Evolutionary conservation across 192 early-diverging fungal genomes (phyloP).

Genomic region (Dissophora ornata): DNA sequence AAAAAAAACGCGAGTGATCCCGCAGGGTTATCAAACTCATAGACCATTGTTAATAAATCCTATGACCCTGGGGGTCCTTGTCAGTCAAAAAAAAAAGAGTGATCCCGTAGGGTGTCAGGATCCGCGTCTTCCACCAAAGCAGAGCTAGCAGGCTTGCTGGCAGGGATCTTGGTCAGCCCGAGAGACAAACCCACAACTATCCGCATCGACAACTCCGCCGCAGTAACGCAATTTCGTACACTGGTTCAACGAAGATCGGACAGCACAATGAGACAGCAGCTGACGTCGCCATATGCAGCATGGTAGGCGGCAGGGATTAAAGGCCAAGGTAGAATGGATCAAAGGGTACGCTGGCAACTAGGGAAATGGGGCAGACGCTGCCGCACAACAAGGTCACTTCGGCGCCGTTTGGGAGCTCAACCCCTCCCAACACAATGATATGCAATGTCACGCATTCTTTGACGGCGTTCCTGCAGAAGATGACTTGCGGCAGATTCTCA

Average conservation of each 20-base stretch:
- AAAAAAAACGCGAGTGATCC: no score
- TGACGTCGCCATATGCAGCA: constrained; percentile 3
- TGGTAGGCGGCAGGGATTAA: constrained; percentile 11
- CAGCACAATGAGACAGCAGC: background rate
- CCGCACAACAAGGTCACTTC: background rate
- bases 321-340: constrained; percentile 10
- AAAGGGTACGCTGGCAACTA: background rate
- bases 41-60: no score
- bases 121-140: constrained; percentile 5
- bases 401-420: constrained; percentile 1
- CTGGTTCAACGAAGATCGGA: background rate
- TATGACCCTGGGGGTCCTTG: no score
- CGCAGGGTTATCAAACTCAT: no score
- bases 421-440: background rate
- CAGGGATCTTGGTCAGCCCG: constrained; percentile 9
- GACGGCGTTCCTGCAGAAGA: background rate
- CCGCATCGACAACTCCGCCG: constrained; percentile 16
- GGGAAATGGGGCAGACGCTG: constrained; percentile 13
- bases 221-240: constrained; percentile 8
- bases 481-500: constrained; percentile 9
- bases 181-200: background rate
- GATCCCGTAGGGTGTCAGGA: background rate
- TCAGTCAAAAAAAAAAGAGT: no score
- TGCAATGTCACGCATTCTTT: constrained; percentile 1
- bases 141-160: constrained; percentile 1